A percentile compares a stretch with the other conserved stretches of the same genome.
phyloP scores from a whole-genome alignment of 495 filamentous ascomycete genomes.

The Neurospora sp. region DNA sequence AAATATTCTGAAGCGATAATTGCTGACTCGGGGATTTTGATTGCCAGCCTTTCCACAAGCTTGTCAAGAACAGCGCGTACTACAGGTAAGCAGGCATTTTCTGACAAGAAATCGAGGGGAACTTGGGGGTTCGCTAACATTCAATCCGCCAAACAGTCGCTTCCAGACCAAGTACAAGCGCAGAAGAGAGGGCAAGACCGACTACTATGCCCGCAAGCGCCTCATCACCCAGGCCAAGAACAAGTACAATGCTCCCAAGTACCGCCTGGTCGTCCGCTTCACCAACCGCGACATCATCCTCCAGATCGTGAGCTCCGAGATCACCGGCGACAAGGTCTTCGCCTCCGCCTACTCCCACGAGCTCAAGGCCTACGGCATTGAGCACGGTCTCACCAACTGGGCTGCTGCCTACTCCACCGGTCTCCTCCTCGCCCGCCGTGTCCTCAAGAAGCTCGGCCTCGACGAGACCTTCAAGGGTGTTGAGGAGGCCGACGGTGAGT shows the following conservation, averaged over 20 bases:
- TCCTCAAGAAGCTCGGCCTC: slow-evolving; percentile 90
- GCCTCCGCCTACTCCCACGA: slow-evolving; percentile 91
- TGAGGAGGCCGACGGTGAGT: slow-evolving; percentile 91
- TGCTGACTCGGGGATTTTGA: slow-evolving; percentile 76
- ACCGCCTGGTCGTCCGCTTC: slow-evolving; percentile 99
- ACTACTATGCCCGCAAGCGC: slow-evolving; percentile 99
- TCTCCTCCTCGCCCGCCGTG: slow-evolving; percentile 91
- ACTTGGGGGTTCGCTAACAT: slow-evolving; percentile 4
- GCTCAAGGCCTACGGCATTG: slow-evolving; percentile 91
- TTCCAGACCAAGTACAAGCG: slow-evolving; percentile 99
- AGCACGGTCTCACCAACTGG: slow-evolving; percentile 99
- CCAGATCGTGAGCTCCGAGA: slow-evolving; percentile 95
- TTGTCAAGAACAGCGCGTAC: slow-evolving; percentile 93
- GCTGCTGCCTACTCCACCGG: slow-evolving; percentile 93
- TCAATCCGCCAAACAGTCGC: slow-evolving; percentile 47
- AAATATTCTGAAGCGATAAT: slow-evolving; percentile 85
- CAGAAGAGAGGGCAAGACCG: slow-evolving; percentile 93
- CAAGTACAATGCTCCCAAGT: slow-evolving; percentile 99
- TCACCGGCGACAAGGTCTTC: slow-evolving; percentile 96
- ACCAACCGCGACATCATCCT: slow-evolving; percentile 98
- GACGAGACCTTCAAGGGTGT: slow-evolving; percentile 87
- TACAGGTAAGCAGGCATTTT: slow-evolving; percentile 60
- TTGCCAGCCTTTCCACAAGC: slow-evolving; percentile 82
- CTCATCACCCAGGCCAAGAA: slow-evolving; percentile 99
- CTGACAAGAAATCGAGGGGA: not conserved